Base-by-base conservation (phyloP, 495 filamentous ascomycete species). In the Aspergillus ellipticus region DNA sequence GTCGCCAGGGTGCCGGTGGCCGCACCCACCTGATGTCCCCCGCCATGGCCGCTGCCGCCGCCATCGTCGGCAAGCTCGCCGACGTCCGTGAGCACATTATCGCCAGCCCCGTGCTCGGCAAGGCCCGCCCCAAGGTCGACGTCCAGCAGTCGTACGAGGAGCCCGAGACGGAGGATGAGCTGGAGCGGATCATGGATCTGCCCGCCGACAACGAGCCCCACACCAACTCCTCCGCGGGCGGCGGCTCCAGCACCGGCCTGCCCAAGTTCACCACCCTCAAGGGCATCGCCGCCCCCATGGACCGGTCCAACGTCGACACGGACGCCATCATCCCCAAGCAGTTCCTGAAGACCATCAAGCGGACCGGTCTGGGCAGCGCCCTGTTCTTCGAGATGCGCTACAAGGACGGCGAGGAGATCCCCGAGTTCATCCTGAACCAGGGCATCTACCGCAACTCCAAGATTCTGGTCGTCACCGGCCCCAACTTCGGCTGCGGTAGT, bases 261-360 rank as follows among this genome's bases (percentile, higher is more conserved):
- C 86, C 90, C 55, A 88, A 88, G 67, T 98, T 96, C 76, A 82
- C 79, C 19, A 76, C 81, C 26, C 81, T 95, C 59, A 91, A 87
- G 74, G 94, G 94, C 54, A 85, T 95, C 55, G 92, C 90, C 9
- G 94, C 92, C 8, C 90, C 92, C 5, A 76, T 98, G 73, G 89
- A 96, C 56, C 83, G 87, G 53, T 79, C 85, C 58, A 98, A 98
- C 64, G 84, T 97, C 65, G 94, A 98, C 73, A 98, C 94, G 26
- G 94, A 98, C 64, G 93, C 92, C 62, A 98, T 98, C 71, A 98
- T 98, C 55, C 94, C 94, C 56, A 98, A 98, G 70, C 94, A 98
- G 71, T 98, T 97, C 81, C 80, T 98, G 51, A 98, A 98, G 78
- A 98, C 94, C 39, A 98, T 98, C 75, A 97, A 98, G 81, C 89